These are phyloP conservation scores for Fusarium secorum DNA, from an alignment of 2,329 filamentous ascomycete species.

Conservation along the genomic window DNA sequence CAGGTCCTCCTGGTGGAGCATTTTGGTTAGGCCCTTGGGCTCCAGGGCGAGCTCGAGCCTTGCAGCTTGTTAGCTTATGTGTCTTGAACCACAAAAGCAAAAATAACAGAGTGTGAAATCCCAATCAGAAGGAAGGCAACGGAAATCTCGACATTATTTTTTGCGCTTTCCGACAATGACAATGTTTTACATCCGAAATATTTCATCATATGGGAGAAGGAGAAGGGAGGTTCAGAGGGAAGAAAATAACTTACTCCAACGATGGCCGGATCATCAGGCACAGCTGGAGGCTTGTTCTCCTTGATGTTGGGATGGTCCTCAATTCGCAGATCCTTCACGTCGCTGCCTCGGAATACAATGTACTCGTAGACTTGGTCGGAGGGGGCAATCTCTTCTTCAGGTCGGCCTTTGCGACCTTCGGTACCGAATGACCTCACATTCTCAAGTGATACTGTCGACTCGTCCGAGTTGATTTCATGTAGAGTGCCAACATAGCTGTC, in stretches of 20 bases:
- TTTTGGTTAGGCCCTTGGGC: slow-evolving; percentile 46
- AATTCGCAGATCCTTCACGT: slow-evolving; percentile 97
- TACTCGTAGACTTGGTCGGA: slow-evolving; percentile 95
- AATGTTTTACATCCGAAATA: slow-evolving; percentile 95
- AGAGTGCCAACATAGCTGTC: slow-evolving; percentile 91
- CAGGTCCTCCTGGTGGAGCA: slow-evolving; percentile 47
- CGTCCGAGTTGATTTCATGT: slow-evolving; percentile 97
- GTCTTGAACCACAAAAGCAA: slow-evolving; percentile 40
- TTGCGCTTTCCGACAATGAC: slow-evolving; percentile 87
- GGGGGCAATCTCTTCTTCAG: slow-evolving; percentile 81
- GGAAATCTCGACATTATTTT: slow-evolving; percentile 96
- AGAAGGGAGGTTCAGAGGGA: not conserved
- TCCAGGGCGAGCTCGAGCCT: slow-evolving; percentile 53
- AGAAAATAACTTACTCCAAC: slow-evolving; percentile 81
- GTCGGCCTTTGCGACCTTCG: slow-evolving; percentile 82
- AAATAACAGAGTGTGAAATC: slow-evolving; percentile 19
- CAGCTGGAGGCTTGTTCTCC: slow-evolving; percentile 76
- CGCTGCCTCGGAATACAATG: slow-evolving; percentile 97
- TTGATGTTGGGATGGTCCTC: slow-evolving; percentile 81
- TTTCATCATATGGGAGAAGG: slow-evolving; percentile 77
- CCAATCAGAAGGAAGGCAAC: slow-evolving; percentile 99
- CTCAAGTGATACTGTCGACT: slow-evolving; percentile 94
- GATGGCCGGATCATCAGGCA: slow-evolving; percentile 96
- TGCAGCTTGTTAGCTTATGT: slow-evolving; percentile 39
- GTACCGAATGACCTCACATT: slow-evolving; percentile 95